A percentile compares a stretch with the other conserved stretches of the same genome.
These are phyloP conservation scores for Amanita inopinata DNA, from an alignment of 768 basidiomycete genomes.

Conservation along the genomic window DNA sequence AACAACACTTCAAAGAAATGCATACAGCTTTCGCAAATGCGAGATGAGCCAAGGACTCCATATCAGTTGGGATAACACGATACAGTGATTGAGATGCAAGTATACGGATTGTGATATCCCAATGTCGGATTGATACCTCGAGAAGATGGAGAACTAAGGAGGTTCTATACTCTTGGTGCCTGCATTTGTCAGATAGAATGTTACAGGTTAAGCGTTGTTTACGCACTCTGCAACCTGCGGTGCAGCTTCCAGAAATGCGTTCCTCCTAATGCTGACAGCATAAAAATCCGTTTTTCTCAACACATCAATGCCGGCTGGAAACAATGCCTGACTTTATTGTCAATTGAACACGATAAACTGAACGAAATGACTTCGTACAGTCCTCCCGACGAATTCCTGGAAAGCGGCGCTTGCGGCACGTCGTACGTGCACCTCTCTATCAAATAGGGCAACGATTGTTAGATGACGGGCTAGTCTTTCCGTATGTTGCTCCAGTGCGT, in stretches of 20 bases:
- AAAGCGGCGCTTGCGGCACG: constrained; percentile 95
- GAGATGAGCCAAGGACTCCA: constrained; percentile 39
- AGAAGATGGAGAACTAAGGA: constrained; percentile 66
- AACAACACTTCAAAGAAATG: constrained; percentile 7
- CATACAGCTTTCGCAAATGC: constrained; percentile 46
- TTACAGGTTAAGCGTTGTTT: constrained; percentile 2
- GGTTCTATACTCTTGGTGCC: constrained; percentile 68
- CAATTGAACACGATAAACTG: constrained; percentile 2
- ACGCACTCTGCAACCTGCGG: constrained; percentile 81
- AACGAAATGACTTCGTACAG: constrained; percentile 40
- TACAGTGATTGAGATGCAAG: constrained; percentile 70
- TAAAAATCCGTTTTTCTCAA: constrained; percentile 91
- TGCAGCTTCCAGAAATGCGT: constrained; percentile 79
- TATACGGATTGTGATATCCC: constrained; percentile 76
- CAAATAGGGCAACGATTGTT: constrained; percentile 75
- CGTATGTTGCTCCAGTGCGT: constrained; percentile 52
- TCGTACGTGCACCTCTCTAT: constrained; percentile 91
- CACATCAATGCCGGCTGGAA: constrained; percentile 92
- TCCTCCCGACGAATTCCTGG: constrained; percentile 93
- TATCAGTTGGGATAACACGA: constrained; percentile 53
- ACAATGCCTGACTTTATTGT: constrained; percentile 52
- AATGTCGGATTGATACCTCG: constrained; percentile 72
- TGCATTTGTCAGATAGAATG: constrained; percentile 21
- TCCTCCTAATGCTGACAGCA: constrained; percentile 76
- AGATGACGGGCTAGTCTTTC: constrained; percentile 57